Conservation (phyloP, 495 filamentous ascomycete genomes). For the Barbatosphaeria neglecta region DNA sequence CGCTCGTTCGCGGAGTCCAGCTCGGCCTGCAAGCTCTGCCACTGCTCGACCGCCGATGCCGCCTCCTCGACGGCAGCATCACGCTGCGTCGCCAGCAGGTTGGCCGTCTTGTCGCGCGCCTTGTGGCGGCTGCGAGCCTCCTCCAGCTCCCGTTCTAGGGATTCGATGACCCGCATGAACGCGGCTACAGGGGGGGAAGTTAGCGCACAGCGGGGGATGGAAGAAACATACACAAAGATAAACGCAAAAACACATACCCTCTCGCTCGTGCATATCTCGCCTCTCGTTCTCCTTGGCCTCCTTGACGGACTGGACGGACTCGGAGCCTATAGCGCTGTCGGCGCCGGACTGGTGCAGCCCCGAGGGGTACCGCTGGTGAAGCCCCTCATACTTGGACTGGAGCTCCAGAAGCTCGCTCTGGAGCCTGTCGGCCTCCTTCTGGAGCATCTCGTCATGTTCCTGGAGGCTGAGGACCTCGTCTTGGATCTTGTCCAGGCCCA, state of each 20-base stretch:
- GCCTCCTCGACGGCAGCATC: neutral
- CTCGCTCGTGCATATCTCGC: no score
- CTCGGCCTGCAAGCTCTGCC: conserved; percentile 15
- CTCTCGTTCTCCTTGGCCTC: neutral
- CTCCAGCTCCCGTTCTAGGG: conserved; percentile 1
- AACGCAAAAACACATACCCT: no score
- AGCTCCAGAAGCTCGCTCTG: conserved; percentile 32
- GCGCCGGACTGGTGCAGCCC: conserved; percentile 33
- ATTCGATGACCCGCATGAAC: neutral
- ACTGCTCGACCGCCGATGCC: neutral
- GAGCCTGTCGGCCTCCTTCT: conserved; percentile 35
- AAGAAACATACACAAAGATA: no score
- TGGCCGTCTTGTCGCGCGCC: conserved; percentile 19
- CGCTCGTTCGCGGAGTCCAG: conserved; percentile 23
- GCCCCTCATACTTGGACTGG: conserved; percentile 26
- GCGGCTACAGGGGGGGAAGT: neutral
- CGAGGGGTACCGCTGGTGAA: conserved; percentile 22
- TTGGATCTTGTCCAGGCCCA: conserved; percentile 43
- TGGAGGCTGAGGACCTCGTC: conserved; percentile 36
- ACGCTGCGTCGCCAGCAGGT: neutral
- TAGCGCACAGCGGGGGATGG: no score
- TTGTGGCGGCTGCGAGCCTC: conserved; percentile 17
- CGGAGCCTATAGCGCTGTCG: conserved; percentile 16
- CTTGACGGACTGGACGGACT: neutral
- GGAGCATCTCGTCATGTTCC: conserved; percentile 36